These are phyloP conservation scores for Penicillium sp. DNA, from an alignment of 2,329 filamentous ascomycete genomes.

Conservation along the genomic window DNA sequence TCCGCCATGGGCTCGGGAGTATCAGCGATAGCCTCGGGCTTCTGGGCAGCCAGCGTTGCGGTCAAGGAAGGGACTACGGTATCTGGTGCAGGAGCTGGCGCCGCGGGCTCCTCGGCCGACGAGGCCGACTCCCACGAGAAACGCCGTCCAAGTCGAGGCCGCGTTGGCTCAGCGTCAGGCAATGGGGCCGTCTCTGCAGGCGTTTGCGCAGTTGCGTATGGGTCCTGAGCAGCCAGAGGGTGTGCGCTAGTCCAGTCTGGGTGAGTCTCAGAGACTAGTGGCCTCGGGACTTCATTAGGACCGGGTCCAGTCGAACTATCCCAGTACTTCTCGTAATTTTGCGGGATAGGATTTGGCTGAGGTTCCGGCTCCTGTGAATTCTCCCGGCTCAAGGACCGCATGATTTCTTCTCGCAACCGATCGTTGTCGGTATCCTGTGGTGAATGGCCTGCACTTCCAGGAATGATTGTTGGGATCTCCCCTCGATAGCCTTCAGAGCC, in stretches of 20 bases:
- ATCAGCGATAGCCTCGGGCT: constrained; percentile 27
- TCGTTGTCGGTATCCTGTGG: constrained; percentile 52
- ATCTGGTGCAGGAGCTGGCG: constrained; percentile 24
- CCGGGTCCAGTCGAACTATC: constrained; percentile 33
- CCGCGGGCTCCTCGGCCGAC: constrained; percentile 24
- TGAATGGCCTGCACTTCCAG: constrained; percentile 43
- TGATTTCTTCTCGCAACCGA: constrained; percentile 55
- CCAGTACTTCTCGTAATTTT: constrained; percentile 49
- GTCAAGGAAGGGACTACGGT: constrained; percentile 22
- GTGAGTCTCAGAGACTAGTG: constrained; percentile 25
- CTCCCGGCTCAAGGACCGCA: constrained; percentile 53
- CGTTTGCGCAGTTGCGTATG: constrained; percentile 22
- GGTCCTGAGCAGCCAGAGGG: constrained; percentile 26
- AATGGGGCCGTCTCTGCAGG: constrained; percentile 15
- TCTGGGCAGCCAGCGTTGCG: constrained; percentile 29
- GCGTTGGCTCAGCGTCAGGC: constrained; percentile 21
- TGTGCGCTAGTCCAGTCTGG: constrained; percentile 22
- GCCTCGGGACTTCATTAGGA: constrained; percentile 27
- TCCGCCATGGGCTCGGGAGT: constrained; percentile 7
- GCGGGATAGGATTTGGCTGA: constrained; percentile 38
- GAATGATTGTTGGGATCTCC: constrained; percentile 42
- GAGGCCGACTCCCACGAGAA: constrained; percentile 53
- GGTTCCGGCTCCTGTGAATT: constrained; percentile 39
- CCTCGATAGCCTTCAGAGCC: constrained; percentile 25
- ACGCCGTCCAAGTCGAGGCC: constrained; percentile 43